Evolutionary conservation across 1,139 yeast species (phyloP), one percentile per base, ranked within the genome.

Genomic region (Lodderomyces margitis): DNA sequence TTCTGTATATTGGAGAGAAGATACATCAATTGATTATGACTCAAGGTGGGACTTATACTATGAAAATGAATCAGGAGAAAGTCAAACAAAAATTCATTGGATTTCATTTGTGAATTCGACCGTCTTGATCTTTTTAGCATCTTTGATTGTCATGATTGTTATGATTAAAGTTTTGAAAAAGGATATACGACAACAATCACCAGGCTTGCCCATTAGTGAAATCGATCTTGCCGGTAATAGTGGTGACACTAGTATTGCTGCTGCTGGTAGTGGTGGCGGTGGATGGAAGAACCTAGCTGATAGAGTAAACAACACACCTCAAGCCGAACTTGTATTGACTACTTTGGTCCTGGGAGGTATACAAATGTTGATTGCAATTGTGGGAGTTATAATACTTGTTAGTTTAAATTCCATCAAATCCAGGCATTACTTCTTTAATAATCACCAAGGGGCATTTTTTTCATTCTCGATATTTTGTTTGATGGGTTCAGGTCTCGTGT

Each of bases 1-100:
- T 56, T 79, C 96, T 0, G 91, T 89, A 3, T 85, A 85, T 58
- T 89, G 96, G 95, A 72, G 94, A 58, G 95, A 88, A 59, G 96
- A 88, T 47, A 66, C 68, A 38, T 72, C 80, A 3, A 70, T 86
- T 23, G 77, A 78, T 35, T 86, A 89, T 75, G 74, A 73, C 39
- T 72, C 80, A 47, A 70, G 96, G 51, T 87, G 95, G 95, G 81
- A 80, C 41, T 65, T 82, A 53, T 88, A 83, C 58, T 76, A 83
- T 55, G 74, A 78, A 41, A 73, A 78, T 49, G 86, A 79, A 38
- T 75, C 74, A 27, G 61, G 63, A 32, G 60, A 62, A 5, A 65
- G 69, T 19, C 59, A 61, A 42, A 61, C 59, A 30, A 74, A 73
- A 23, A 77, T 83, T 39, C 94, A 84, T 55, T 84, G 91, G 89